Evolutionary conservation across 2,329 filamentous ascomycete genomes (phyloP).

Genomic region (Ophiostoma sp.): DNA sequence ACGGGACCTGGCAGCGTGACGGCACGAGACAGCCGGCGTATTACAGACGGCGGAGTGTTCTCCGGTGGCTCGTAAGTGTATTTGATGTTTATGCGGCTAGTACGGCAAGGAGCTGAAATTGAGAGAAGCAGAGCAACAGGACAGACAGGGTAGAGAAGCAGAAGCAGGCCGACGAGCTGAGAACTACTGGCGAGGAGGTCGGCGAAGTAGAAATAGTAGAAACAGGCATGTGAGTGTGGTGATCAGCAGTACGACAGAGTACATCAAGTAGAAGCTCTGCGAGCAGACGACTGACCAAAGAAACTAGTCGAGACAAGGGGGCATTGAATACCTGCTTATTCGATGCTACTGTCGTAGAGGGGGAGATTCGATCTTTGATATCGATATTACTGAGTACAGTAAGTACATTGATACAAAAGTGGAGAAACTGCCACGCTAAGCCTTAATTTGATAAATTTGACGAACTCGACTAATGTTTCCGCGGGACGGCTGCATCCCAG

Average conservation of each 20-base stretch:
- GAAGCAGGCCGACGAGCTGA: not conserved
- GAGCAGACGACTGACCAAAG: no score
- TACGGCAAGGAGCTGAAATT: not conserved
- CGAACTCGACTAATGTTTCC: constrained; percentile 6
- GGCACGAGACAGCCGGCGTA: not conserved
- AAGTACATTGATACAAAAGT: not conserved
- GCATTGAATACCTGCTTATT: not conserved
- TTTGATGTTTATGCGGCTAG: not conserved
- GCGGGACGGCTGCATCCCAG: not conserved
- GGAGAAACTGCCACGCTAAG: not conserved
- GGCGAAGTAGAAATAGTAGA: not conserved
- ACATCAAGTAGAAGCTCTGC: not conserved
- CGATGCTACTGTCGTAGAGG: not conserved
- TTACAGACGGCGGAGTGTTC: not conserved
- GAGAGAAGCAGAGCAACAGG: no score
- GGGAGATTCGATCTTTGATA: not conserved
- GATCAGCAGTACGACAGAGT: not conserved
- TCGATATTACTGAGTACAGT: not conserved
- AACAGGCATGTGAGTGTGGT: not conserved
- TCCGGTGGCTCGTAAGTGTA: not conserved
- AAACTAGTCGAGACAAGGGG: not conserved
- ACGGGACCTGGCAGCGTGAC: not conserved
- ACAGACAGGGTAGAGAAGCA: not conserved
- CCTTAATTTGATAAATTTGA: constrained; percentile 10
- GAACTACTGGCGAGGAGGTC: not conserved